phyloP scores from a whole-genome alignment of 768 basidiomycete species.

The Stropharia rugosoannulata region DNA sequence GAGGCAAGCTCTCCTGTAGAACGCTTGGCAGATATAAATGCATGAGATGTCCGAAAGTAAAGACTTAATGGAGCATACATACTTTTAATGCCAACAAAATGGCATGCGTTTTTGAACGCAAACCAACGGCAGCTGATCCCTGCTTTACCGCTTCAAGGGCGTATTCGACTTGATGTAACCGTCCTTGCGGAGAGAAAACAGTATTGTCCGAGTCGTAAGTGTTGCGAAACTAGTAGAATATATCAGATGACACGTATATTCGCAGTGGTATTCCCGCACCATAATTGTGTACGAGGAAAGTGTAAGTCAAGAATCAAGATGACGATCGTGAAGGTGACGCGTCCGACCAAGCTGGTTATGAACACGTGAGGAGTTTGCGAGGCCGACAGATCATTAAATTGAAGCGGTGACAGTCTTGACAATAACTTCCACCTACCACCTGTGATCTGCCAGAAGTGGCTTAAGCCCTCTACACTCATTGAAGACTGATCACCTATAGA shows the following conservation, averaged over 20 bases:
- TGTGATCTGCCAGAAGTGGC: too few relatives aligned
- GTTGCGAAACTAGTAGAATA: constrained; percentile 73
- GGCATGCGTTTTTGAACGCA: constrained; percentile 94
- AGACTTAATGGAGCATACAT: constrained; percentile 12
- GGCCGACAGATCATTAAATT: background rate
- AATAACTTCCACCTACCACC: background rate
- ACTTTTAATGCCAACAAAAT: constrained; percentile 93
- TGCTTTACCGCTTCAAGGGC: constrained; percentile 99
- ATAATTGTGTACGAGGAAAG: constrained; percentile 24
- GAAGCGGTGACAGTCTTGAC: too few relatives aligned
- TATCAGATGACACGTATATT: constrained; percentile 22
- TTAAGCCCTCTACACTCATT: too few relatives aligned
- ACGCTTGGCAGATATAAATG: constrained; percentile 51
- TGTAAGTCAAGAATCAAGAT: constrained; percentile 8
- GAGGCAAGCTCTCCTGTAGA: constrained; percentile 97
- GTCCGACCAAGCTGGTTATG: constrained; percentile 17
- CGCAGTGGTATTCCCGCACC: constrained; percentile 24
- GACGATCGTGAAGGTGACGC: constrained; percentile 26
- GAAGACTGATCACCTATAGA: too few relatives aligned
- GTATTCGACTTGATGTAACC: constrained; percentile 97
- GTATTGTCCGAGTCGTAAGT: constrained; percentile 99
- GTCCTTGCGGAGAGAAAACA: constrained; percentile 94
- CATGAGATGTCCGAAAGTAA: constrained; percentile 6
- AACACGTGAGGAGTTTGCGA: constrained; percentile 16
- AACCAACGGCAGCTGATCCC: constrained; percentile 96